phyloP scores from a whole-genome alignment of 2,329 filamentous ascomycete genomes.

The Talaromyces rugulosus region DNA sequence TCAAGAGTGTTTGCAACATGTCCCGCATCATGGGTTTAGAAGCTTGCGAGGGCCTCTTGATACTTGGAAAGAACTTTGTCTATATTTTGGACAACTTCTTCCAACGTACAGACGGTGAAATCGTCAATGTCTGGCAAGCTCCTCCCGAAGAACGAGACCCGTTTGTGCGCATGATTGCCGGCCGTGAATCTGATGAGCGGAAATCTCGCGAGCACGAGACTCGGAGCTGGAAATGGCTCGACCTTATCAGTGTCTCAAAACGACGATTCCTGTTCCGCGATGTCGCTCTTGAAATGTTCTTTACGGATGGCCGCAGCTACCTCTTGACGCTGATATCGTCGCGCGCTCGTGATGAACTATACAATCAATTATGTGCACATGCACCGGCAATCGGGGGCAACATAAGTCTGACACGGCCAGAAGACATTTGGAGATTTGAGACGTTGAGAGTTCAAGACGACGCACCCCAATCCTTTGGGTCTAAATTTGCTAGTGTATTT shows the following conservation, averaged over 20 bases:
- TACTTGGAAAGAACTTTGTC: constrained; percentile 84
- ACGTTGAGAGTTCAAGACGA: constrained; percentile 67
- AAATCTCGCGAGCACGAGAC: constrained; percentile 69
- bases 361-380: constrained; percentile 68
- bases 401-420: constrained; percentile 67
- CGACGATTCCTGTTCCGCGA: constrained; percentile 92
- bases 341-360: constrained; percentile 71
- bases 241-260: constrained; percentile 94
- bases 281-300: constrained; percentile 95
- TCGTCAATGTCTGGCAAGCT: constrained; percentile 94
- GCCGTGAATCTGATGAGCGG: constrained; percentile 61
- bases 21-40: constrained; percentile 92
- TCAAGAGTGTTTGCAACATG: constrained; percentile 91
- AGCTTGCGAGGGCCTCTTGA: constrained; percentile 86
- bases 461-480: constrained; percentile 66
- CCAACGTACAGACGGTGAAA: constrained; percentile 89
- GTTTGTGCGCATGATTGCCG: constrained; percentile 89
- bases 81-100: constrained; percentile 98
- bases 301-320: constrained; percentile 93
- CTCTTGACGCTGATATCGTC: constrained; percentile 79
- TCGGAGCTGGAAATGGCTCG: constrained; percentile 87
- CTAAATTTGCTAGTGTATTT: constrained; percentile 89
- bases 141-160: constrained; percentile 88
- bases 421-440: constrained; percentile 90
- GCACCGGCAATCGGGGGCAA: constrained; percentile 74